phyloP scores from a whole-genome alignment of 495 filamentous ascomycete species.

The Parachaetomium inaequale region DNA sequence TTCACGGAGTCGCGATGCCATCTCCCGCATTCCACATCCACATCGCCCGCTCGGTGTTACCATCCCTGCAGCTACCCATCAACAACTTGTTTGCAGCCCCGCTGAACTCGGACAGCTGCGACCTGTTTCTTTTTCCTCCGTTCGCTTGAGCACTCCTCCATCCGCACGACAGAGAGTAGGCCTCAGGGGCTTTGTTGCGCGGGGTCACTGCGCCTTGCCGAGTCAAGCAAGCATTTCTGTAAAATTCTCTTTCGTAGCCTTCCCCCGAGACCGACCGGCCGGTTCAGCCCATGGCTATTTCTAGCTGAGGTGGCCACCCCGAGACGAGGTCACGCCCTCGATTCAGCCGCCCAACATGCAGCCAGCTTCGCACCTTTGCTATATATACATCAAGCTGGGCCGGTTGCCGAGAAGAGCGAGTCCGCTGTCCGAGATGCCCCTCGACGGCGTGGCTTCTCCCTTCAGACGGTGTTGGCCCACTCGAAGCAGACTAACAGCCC shows the following conservation, averaged over 20 bases:
- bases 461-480: background rate
- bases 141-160: too few species aligned
- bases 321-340: background rate
- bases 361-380: background rate
- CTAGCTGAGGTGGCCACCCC: too few species aligned
- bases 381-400: background rate
- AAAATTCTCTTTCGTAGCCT: too few species aligned
- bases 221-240: background rate
- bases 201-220: background rate
- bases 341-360: background rate
- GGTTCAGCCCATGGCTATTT: background rate
- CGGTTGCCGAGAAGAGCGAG: background rate
- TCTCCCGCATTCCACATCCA: conserved; percentile 1
- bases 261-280: background rate
- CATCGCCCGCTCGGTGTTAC: background rate
- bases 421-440: background rate
- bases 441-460: background rate
- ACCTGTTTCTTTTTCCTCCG: background rate
- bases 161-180: too few species aligned
- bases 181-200: background rate
- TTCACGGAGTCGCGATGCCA: background rate
- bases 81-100: background rate
- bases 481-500: background rate
- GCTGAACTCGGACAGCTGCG: background rate
- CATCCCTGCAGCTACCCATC: conserved; percentile 9